phyloP scores from a whole-genome alignment of 495 filamentous ascomycete genomes.

The Lepidopterella palustris region DNA sequence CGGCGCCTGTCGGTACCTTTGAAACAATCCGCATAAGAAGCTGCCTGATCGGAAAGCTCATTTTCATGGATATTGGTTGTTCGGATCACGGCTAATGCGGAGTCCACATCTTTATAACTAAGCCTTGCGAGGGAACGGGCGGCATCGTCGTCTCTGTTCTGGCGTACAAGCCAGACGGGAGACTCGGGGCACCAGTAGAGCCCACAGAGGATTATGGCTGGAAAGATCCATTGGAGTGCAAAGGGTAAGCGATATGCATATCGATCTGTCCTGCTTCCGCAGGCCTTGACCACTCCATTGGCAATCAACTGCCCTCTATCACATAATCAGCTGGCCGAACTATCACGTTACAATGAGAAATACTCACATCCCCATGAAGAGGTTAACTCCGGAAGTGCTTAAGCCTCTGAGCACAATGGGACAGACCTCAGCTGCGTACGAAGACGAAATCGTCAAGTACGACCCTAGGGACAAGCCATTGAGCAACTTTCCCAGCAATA shows the following conservation, averaged over 20 bases:
- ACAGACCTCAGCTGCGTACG: not conserved
- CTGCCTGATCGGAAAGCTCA: constrained; percentile 1
- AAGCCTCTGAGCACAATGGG: not conserved
- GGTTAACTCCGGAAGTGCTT: not conserved
- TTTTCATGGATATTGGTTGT: constrained; percentile 25
- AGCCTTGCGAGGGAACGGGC: constrained; percentile 14
- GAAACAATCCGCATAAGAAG: constrained; percentile 22
- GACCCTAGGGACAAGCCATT: not conserved
- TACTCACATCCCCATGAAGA: not conserved
- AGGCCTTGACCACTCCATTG: constrained; percentile 27
- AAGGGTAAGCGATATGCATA: constrained; percentile 34
- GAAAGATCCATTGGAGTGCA: constrained; percentile 35
- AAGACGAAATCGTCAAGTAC: not conserved
- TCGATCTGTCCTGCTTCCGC: constrained; percentile 18
- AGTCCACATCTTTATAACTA: constrained; percentile 19
- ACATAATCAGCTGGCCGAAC: not conserved
- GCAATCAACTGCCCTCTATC: constrained; percentile 21
- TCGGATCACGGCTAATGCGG: constrained; percentile 24
- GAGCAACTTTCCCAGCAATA: not conserved
- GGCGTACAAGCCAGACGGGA: constrained; percentile 25
- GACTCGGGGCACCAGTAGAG: constrained; percentile 25
- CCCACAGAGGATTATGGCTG: constrained; percentile 29
- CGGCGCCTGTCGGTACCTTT: constrained; percentile 19
- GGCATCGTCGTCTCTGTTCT: constrained; percentile 14
- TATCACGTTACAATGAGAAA: not conserved